Percentiles rank a stretch among this genome's conserved stretches.
Evolutionary conservation across 768 basidiomycete genomes (phyloP).

Genomic region (Tubosaeta brunneosetosa): DNA sequence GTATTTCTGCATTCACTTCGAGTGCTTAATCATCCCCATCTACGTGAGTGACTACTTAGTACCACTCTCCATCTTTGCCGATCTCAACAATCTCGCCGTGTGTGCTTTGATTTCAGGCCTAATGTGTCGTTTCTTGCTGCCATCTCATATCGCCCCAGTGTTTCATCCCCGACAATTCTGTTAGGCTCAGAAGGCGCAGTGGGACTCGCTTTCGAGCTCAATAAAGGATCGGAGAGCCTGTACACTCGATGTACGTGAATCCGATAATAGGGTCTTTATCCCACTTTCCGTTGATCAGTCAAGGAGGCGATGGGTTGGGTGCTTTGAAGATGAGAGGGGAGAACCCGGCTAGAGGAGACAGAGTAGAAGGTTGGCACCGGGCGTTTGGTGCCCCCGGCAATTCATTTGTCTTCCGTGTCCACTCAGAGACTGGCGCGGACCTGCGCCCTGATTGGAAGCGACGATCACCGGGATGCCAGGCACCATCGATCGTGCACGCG

Average conservation of each 20-base stretch:
- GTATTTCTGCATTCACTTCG: too few relatives aligned
- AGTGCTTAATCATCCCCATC: too few relatives aligned
- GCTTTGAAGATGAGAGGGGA: constrained; percentile 58
- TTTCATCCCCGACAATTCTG: too few relatives aligned
- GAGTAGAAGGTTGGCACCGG: constrained; percentile 48
- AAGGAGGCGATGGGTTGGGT: constrained; percentile 52
- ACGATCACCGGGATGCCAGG: constrained; percentile 35
- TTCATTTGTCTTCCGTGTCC: constrained; percentile 35
- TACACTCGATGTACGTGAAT: constrained; percentile 29
- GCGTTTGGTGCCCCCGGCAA: constrained; percentile 30
- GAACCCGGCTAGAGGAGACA: constrained; percentile 47
- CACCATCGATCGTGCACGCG: constrained; percentile 34
- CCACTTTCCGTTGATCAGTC: constrained; percentile 43
- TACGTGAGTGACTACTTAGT: too few relatives aligned
- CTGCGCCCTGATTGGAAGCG: constrained; percentile 45
- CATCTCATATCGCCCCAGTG: too few relatives aligned
- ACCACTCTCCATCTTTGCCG: too few relatives aligned
- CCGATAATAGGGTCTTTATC: constrained; percentile 32
- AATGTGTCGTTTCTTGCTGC: too few relatives aligned
- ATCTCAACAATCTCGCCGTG: too few relatives aligned
- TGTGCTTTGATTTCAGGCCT: too few relatives aligned
- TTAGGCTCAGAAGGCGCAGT: too few relatives aligned
- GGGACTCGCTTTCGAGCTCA: too few relatives aligned
- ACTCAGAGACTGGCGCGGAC: constrained; percentile 36
- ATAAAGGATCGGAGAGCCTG: constrained; percentile 17